These are phyloP conservation scores for Cladosporium cucumerinum DNA, from an alignment of 2,329 filamentous ascomycete species.

Conservation along the genomic window DNA sequence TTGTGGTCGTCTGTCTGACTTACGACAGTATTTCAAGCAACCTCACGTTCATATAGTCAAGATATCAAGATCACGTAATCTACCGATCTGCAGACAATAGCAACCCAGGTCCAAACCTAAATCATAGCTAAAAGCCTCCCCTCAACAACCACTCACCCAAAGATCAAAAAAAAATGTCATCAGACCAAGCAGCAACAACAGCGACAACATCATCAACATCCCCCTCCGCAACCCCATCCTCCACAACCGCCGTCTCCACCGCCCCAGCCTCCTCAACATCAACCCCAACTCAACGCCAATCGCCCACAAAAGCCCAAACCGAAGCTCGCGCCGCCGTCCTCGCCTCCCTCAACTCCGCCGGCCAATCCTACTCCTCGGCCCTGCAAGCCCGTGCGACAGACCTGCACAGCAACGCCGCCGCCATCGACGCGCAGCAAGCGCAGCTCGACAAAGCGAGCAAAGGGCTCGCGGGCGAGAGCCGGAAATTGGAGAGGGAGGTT, in stretches of 20 bases:
- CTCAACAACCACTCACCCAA: neutral
- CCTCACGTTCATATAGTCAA: neutral
- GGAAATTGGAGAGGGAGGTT: conserved; percentile 62
- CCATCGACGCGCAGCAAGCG: conserved; percentile 64
- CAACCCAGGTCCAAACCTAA: neutral
- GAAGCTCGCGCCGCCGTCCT: conserved; percentile 52
- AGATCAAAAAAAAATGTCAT: neutral
- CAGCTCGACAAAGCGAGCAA: conserved; percentile 42
- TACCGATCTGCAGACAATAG: neutral
- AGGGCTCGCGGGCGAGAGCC: conserved; percentile 61
- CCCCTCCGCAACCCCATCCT: conserved; percentile 6
- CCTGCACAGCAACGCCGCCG: conserved; percentile 65
- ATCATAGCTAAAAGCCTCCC: no score
- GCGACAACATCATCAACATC: conserved; percentile 20
- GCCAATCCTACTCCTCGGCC: conserved; percentile 66
- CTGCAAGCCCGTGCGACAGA: conserved; percentile 65
- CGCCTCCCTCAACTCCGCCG: conserved; percentile 53
- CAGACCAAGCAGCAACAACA: conserved; percentile 18
- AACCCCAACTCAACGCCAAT: neutral
- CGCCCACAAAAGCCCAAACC: conserved; percentile 31
- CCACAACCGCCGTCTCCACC: neutral
- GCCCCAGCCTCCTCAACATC: conserved; percentile 16
- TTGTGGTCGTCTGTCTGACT: no score
- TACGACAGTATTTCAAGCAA: neutral
- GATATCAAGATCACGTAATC: neutral